Evolutionary conservation across 306 rosid genomes (phyloP).

Genomic region (Alnus rubra): DNA sequence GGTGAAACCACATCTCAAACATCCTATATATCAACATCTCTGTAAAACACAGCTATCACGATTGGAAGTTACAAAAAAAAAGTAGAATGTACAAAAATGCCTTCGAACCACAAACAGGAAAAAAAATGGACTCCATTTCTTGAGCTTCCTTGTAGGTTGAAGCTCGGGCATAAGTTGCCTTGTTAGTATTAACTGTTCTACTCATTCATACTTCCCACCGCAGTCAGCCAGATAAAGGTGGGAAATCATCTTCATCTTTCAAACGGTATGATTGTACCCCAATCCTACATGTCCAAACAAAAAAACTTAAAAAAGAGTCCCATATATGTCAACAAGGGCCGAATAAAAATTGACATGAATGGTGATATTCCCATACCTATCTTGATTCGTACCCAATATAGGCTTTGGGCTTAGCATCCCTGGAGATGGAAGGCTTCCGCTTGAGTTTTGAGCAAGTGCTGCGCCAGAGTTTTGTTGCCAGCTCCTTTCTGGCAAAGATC

Average conservation of each 20-base stretch:
- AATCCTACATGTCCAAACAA: constrained; percentile 46
- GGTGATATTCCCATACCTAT: constrained; percentile 33
- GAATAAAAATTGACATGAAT: neutral
- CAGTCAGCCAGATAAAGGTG: constrained; percentile 48
- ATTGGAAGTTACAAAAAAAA: constrained; percentile 1
- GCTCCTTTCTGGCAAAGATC: constrained; percentile 24
- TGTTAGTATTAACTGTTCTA: constrained; percentile 39
- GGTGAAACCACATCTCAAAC: constrained; percentile 8
- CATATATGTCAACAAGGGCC: neutral
- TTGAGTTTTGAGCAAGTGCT: constrained; percentile 6
- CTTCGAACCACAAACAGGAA: constrained; percentile 25
- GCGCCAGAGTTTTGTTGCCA: constrained; percentile 24
- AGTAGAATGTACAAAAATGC: constrained; percentile 36
- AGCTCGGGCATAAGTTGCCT: constrained; percentile 17
- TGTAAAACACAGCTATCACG: constrained; percentile 19
- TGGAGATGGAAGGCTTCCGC: constrained; percentile 14
- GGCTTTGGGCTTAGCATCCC: constrained; percentile 30
- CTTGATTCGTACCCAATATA: constrained; percentile 26
- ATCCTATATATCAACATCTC: constrained; percentile 35
- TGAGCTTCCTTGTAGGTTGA: constrained; percentile 17
- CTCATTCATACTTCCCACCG: constrained; percentile 18
- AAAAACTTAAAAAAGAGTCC: constrained; percentile 6
- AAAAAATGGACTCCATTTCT: constrained; percentile 32
- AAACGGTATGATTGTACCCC: constrained; percentile 42
- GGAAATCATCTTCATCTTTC: constrained; percentile 65